A percentile compares a stretch with the other conserved stretches of the same genome.
phyloP scores from a whole-genome alignment of 108 stramenopile species.

The Nitzschia palea region DNA sequence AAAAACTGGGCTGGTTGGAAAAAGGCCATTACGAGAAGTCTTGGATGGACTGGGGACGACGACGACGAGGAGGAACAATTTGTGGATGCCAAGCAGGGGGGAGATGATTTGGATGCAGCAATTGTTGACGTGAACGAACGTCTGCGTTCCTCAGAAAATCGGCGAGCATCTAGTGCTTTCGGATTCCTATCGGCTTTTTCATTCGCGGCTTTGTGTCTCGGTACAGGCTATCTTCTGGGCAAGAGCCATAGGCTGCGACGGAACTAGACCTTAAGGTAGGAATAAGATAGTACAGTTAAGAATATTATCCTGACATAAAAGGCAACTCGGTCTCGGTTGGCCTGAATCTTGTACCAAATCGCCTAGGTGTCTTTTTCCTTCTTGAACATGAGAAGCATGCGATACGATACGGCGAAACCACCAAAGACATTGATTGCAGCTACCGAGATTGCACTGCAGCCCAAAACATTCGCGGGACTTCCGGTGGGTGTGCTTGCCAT shows the following conservation, averaged over 20 bases:
- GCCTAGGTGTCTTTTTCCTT: conserved; percentile 33
- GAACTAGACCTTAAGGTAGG: too few relatives aligned
- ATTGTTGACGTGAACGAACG: too few relatives aligned
- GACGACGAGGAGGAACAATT: conserved; percentile 7
- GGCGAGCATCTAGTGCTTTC: neutral
- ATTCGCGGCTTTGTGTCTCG: neutral
- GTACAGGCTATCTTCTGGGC: neutral
- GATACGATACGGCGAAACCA: conserved; percentile 80
- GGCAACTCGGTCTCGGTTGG: too few relatives aligned
- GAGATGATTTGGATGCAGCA: neutral
- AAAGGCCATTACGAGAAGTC: conserved; percentile 85
- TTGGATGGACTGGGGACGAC: conserved; percentile 72
- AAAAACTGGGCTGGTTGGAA: conserved; percentile 83
- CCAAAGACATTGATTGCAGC: conserved; percentile 74
- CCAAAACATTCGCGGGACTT: conserved; percentile 60
- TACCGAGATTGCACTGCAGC: conserved; percentile 67
- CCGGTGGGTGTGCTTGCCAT: conserved; percentile 59
- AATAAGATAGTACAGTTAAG: too few relatives aligned
- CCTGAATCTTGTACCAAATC: too few relatives aligned
- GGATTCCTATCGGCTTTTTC: neutral
- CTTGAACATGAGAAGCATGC: conserved; percentile 93
- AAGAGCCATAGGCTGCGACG: too few relatives aligned
- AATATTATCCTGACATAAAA: too few relatives aligned
- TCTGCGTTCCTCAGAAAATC: too few relatives aligned
- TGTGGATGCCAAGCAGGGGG: conserved; percentile 5